Conservation (phyloP, 257 asterid species). For the Plantago elongata region DNA sequence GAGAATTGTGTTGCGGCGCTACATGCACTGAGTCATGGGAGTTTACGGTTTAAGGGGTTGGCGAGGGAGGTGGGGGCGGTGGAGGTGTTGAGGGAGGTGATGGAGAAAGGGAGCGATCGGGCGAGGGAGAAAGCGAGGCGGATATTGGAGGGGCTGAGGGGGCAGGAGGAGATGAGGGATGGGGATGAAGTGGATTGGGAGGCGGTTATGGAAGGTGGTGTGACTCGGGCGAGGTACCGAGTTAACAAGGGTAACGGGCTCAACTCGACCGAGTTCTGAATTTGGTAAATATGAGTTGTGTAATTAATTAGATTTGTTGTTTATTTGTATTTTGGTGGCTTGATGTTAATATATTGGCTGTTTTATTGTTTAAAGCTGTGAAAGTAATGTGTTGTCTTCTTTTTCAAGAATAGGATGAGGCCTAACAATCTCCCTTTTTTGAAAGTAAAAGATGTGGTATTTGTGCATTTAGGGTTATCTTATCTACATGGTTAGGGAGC, state of each 20-base stretch:
- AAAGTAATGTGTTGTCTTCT: not conserved
- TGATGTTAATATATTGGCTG: constrained; percentile 7
- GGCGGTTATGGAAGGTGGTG: constrained; percentile 57
- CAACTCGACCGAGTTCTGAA: constrained; percentile 40
- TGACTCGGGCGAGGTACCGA: constrained; percentile 52
- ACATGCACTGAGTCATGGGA: constrained; percentile 63
- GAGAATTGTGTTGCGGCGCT: constrained; percentile 69
- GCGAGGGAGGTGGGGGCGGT: constrained; percentile 56
- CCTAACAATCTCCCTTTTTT: too few relatives aligned
- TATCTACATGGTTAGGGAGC: too few relatives aligned
- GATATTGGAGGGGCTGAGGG: constrained; percentile 43
- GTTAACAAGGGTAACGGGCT: constrained; percentile 18
- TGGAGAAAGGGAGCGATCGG: constrained; percentile 51
- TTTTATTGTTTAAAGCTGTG: not conserved
- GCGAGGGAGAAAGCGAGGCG: constrained; percentile 68
- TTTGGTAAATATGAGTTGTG: not conserved
- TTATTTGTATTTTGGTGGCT: constrained; percentile 6
- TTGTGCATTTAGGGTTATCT: too few relatives aligned
- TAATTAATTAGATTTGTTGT: too few relatives aligned
- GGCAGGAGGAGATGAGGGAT: constrained; percentile 42
- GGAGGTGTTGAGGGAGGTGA: constrained; percentile 58
- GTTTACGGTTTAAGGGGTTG: constrained; percentile 66
- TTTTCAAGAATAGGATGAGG: too few relatives aligned
- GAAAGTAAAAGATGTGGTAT: too few relatives aligned
- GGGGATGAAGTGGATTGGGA: constrained; percentile 77